phyloP scores from a whole-genome alignment of 108 stramenopile genomes.

The Cyclotella distinguenda region DNA sequence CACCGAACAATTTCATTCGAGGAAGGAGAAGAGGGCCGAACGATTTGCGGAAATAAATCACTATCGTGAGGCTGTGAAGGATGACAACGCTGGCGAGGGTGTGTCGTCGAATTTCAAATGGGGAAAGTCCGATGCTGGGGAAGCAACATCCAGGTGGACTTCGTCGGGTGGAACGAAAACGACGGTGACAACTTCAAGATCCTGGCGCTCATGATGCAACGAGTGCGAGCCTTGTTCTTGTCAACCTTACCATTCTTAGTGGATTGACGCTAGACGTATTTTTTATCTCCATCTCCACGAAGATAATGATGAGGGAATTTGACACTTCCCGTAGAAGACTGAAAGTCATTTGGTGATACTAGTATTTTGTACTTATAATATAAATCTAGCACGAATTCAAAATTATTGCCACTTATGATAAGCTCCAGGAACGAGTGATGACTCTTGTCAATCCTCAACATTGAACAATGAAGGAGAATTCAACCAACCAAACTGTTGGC shows the following conservation, averaged over 20 bases:
- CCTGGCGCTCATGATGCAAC: constrained; percentile 5
- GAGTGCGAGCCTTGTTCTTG: no score
- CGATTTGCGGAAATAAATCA: constrained; percentile 41
- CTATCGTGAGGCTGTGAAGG: constrained; percentile 30
- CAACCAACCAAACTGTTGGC: background rate
- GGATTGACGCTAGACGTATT: no score
- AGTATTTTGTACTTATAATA: no score
- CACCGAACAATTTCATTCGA: constrained; percentile 22
- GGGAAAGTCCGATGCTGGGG: constrained; percentile 9
- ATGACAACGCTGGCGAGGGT: constrained; percentile 6
- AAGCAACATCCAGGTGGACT: background rate
- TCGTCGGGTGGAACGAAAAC: background rate
- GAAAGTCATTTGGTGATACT: no score
- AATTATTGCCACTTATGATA: no score
- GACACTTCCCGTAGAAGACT: no score
- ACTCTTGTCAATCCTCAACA: no score
- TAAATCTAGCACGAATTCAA: no score
- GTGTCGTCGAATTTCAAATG: constrained; percentile 22
- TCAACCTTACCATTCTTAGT: no score
- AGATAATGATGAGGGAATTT: no score
- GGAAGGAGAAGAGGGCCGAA: constrained; percentile 37
- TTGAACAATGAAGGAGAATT: background rate
- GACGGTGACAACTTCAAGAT: background rate
- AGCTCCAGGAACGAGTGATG: background rate
- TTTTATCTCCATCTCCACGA: no score